A percentile compares a stretch with the other conserved stretches of the same genome.
These are phyloP conservation scores for Talaromyces proteolyticus DNA, from an alignment of 495 filamentous ascomycete genomes.

Conservation along the genomic window DNA sequence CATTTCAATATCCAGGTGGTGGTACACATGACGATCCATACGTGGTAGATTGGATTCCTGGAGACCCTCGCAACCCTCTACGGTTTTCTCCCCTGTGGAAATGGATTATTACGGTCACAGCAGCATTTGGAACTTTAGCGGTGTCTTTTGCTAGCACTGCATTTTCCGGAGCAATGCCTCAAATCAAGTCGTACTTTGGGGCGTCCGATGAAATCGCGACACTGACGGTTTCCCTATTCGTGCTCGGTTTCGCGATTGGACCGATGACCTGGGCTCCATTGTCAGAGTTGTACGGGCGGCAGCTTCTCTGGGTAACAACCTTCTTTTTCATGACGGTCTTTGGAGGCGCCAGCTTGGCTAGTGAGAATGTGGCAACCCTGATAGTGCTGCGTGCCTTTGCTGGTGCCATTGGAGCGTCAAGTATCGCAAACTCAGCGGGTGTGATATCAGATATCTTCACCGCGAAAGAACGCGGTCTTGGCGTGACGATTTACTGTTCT, in stretches of 20 bases:
- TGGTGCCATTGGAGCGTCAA: slow-evolving; percentile 55
- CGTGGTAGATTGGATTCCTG: slow-evolving; percentile 55
- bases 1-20: slow-evolving; percentile 46
- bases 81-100: slow-evolving; percentile 45
- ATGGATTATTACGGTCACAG: slow-evolving; percentile 52
- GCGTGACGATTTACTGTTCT: slow-evolving; percentile 55
- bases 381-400: slow-evolving; percentile 57
- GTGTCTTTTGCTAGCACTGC: slow-evolving; percentile 63
- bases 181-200: slow-evolving; percentile 46
- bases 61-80: slow-evolving; percentile 57
- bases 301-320: slow-evolving; percentile 33
- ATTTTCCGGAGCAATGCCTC: slow-evolving; percentile 52
- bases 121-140: slow-evolving; percentile 53
- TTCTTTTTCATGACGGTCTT: slow-evolving; percentile 50
- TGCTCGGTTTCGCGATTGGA: slow-evolving; percentile 39
- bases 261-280: slow-evolving; percentile 53
- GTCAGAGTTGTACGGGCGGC: slow-evolving; percentile 66
- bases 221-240: slow-evolving; percentile 38
- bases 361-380: slow-evolving; percentile 47
- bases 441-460: slow-evolving; percentile 60
- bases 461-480: slow-evolving; percentile 55
- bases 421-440: slow-evolving; percentile 53
- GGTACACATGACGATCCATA: slow-evolving; percentile 59
- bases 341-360: slow-evolving; percentile 45
- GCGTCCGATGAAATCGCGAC: slow-evolving; percentile 25